Conservation (phyloP, 495 filamentous ascomycete species). For the Aspergillus panamensis region DNA sequence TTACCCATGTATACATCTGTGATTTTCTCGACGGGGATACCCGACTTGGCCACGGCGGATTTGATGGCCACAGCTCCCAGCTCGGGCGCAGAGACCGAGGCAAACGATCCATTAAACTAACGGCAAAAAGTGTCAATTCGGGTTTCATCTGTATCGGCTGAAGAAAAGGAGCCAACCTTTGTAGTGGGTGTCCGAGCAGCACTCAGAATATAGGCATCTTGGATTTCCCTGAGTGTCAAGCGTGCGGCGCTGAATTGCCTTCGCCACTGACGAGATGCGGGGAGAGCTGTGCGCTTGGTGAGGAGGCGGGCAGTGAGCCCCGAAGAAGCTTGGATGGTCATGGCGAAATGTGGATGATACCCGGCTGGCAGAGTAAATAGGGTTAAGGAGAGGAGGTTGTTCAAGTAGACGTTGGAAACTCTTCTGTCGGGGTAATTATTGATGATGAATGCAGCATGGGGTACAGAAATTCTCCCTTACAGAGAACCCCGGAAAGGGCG, state of each 20-base stretch:
- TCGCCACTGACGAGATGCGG: slow-evolving; percentile 47
- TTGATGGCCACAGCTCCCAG: slow-evolving; percentile 88
- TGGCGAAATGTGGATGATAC: neutral
- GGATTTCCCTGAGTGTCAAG: slow-evolving; percentile 61
- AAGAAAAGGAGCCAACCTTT: slow-evolving; percentile 52
- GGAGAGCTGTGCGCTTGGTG: slow-evolving; percentile 30
- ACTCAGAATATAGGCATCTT: slow-evolving; percentile 87
- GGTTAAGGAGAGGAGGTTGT: neutral
- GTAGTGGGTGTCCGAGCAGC: slow-evolving; percentile 83
- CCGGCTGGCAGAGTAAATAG: neutral
- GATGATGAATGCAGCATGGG: slow-evolving; percentile 3
- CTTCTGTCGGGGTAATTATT: neutral
- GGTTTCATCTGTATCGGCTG: neutral
- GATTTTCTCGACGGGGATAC: slow-evolving; percentile 70
- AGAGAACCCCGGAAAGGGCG: slow-evolving; percentile 14
- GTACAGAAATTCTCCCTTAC: slow-evolving; percentile 1
- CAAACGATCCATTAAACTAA: slow-evolving; percentile 90
- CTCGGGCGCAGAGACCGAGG: slow-evolving; percentile 74
- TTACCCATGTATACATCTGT: slow-evolving; percentile 96
- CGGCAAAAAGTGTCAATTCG: neutral
- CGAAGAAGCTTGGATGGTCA: slow-evolving; percentile 28
- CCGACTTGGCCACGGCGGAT: slow-evolving; percentile 78
- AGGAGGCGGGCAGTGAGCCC: slow-evolving; percentile 30
- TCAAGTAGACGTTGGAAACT: neutral
- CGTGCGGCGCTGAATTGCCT: slow-evolving; percentile 67